Evolutionary conservation across 805 yeast genomes (phyloP), one percentile per base, ranked within the genome.

Genomic region (Lachancea thermotolerans): DNA sequence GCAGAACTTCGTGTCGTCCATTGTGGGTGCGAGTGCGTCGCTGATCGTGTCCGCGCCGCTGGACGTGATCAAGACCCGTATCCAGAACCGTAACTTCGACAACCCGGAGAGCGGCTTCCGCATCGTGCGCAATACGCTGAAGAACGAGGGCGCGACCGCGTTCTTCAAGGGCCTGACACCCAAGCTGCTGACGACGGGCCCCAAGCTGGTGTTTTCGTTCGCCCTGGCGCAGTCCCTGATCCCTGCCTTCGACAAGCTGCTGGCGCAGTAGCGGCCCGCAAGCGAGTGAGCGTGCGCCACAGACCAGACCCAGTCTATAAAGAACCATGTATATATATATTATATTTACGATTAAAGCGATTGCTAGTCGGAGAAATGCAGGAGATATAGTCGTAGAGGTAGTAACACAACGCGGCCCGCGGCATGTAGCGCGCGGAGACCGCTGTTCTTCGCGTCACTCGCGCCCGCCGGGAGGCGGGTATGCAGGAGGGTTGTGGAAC

Each of bases 131-230:
- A 90, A 91, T 70, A 93, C 95, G 84, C 77, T 82, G 49, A 85
- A 80, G 66, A 87, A 85, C 63, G 99, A 93, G 72, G 99, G 98
- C 51, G 41, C 86, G 49, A 58, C 89, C 27, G 77, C 97, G 12
- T 93, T 91, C 73, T 91, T 93, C 79, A 91, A 91, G 72, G 99
- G 99, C 37, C 78, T 93, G 62, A 86, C 95, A 49, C 99, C 99
- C 50, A 93, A 93, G 70, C 77, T 93, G 62, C 77, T 93, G 67
- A 93, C 99, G 40, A 90, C 99, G 31, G 99, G 99, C 55, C 99
- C 99, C 45, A 93, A 93, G 73, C 78, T 93, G 60, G 99, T 93
- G 44, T 93, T 93, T 67, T 87, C 96, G n/a, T 91, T 91, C 64
- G 99, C 99, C 9, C 72, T 91, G 66, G 99, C 99, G 37, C 99